Percentiles rank a stretch among this genome's conserved stretches.
Conservation (phyloP, 495 filamentous ascomycete species). For the Aspergillus asperescens region DNA sequence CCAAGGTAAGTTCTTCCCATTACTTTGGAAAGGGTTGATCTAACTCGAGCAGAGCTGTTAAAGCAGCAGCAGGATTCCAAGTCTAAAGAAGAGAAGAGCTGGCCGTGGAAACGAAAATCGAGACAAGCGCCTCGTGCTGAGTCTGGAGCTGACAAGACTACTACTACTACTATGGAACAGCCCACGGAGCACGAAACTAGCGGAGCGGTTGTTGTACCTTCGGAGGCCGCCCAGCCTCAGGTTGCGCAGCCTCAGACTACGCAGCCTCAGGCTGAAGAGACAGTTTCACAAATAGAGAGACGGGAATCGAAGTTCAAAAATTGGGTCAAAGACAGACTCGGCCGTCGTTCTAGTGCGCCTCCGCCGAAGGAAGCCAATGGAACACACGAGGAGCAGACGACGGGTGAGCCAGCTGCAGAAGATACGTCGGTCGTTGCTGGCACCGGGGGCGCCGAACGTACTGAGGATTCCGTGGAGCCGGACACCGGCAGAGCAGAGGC, state of each 20-base stretch:
- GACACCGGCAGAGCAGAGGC: background rate
- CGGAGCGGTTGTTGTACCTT: conserved; percentile 5
- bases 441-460: background rate
- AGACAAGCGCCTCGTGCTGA: conserved; percentile 19
- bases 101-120: conserved; percentile 29
- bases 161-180: background rate
- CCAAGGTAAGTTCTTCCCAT: conserved; percentile 38
- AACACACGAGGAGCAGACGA: background rate
- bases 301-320: conserved; percentile 47
- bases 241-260: background rate
- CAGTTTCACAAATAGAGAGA: conserved; percentile 19
- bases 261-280: background rate
- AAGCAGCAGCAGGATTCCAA: conserved; percentile 28
- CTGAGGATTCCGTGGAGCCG: conserved; percentile 2
- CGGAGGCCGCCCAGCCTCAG: conserved; percentile 8
- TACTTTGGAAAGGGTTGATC: background rate
- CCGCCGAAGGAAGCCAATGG: background rate
- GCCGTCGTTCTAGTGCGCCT: conserved; percentile 34
- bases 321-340: conserved; percentile 57
- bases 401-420: background rate
- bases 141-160: conserved; percentile 3
- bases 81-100: conserved; percentile 24
- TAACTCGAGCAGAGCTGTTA: conserved; percentile 42
- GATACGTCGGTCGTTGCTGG: background rate
- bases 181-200: background rate